These are phyloP conservation scores for Hemisphaericaspora xylofermentans DNA, from an alignment of 1,139 yeast species.

Conservation along the genomic window DNA sequence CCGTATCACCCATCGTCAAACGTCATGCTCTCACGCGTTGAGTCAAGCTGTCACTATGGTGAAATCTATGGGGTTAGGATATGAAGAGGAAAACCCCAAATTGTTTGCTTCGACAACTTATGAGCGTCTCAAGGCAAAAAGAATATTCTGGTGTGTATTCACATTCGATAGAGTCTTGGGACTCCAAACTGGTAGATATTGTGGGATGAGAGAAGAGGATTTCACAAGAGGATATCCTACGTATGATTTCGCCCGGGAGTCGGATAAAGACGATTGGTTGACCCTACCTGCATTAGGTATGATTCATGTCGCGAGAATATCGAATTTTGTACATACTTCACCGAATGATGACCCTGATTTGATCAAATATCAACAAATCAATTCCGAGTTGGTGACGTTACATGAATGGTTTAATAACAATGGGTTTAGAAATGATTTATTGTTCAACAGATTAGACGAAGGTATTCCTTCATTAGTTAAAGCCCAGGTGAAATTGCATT, in stretches of 20 bases:
- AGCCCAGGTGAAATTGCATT: slow-evolving; percentile 42
- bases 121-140: slow-evolving; percentile 49
- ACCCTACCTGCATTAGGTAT: slow-evolving; percentile 51
- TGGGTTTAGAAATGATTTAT: slow-evolving; percentile 35
- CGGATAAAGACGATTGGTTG: slow-evolving; percentile 51
- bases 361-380: slow-evolving; percentile 34
- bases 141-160: slow-evolving; percentile 60
- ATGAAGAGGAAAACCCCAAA: slow-evolving; percentile 18
- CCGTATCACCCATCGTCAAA: slow-evolving; percentile 57
- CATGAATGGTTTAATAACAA: slow-evolving; percentile 36
- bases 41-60: slow-evolving; percentile 56
- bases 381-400: slow-evolving; percentile 30
- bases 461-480: slow-evolving; percentile 25
- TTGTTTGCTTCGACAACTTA: slow-evolving; percentile 32
- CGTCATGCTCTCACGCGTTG: slow-evolving; percentile 52
- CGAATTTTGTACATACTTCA: slow-evolving; percentile 35
- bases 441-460: slow-evolving; percentile 19
- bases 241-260: slow-evolving; percentile 27
- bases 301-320: slow-evolving; percentile 42
- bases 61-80: slow-evolving; percentile 57
- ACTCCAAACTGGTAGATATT: slow-evolving; percentile 53
- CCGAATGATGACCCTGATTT: slow-evolving; percentile 27
- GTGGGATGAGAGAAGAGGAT: slow-evolving; percentile 42
- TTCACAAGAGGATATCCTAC: slow-evolving; percentile 34
- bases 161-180: slow-evolving; percentile 56